A percentile compares a stretch with the other conserved stretches of the same genome.
phyloP scores from a whole-genome alignment of 2,329 filamentous ascomycete genomes.

The Aspergillus sergii region DNA sequence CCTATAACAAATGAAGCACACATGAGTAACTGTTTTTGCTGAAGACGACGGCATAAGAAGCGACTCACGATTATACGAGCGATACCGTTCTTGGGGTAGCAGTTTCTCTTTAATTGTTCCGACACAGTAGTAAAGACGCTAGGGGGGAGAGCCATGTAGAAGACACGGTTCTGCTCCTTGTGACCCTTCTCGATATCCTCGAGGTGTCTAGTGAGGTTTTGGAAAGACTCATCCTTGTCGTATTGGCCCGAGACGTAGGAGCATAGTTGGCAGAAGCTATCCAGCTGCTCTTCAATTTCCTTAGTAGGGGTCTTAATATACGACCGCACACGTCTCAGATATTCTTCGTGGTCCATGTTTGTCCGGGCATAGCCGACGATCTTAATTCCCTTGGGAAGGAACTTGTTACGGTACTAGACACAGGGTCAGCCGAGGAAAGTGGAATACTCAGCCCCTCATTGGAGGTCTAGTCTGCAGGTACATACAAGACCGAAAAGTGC shows the following conservation, averaged over 20 bases:
- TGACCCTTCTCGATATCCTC: conserved; percentile 80
- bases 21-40: conserved; percentile 22
- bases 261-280: conserved; percentile 85
- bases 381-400: conserved; percentile 91
- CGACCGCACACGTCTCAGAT: conserved; percentile 88
- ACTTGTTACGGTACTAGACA: conserved; percentile 91
- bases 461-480: conserved; percentile 27
- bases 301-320: conserved; percentile 99
- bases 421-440: conserved; percentile 17
- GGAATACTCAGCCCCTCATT: neutral
- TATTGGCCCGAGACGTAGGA: conserved; percentile 97
- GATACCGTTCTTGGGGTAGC: conserved; percentile 89
- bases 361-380: conserved; percentile 99
- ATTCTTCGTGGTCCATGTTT: conserved; percentile 98
- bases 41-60: neutral
- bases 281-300: conserved; percentile 92
- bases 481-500: conserved; percentile 95
- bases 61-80: conserved; percentile 84
- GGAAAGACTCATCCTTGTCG: conserved; percentile 93
- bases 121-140: conserved; percentile 98
- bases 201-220: conserved; percentile 80
- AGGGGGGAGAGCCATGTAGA: conserved; percentile 98
- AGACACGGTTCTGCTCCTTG: conserved; percentile 85
- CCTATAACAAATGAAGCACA: conserved; percentile 53
- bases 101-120: conserved; percentile 94